Conservation (phyloP, 371 early-diverging fungal genomes). For the Thermomucor indicae-seudaticae region DNA sequence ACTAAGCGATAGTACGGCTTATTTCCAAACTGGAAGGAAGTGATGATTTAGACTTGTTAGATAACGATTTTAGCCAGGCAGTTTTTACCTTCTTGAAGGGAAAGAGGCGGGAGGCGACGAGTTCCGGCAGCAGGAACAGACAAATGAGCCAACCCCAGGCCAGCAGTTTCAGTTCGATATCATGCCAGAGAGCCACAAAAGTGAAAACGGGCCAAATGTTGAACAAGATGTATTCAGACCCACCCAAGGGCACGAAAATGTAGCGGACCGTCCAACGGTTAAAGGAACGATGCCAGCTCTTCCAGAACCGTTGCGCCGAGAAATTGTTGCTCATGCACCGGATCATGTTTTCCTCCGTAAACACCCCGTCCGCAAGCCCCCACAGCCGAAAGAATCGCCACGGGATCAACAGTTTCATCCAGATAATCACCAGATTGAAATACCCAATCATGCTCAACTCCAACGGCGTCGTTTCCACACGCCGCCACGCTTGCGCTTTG, state of each 20-base stretch:
- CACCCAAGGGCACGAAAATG: conserved; percentile 90
- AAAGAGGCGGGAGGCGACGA: conserved; percentile 60
- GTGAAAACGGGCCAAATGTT: conserved; percentile 85
- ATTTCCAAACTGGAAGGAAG: conserved; percentile 42
- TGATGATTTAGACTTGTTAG: not conserved
- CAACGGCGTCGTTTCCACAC: conserved; percentile 64
- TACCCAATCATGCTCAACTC: conserved; percentile 81
- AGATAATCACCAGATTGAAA: conserved; percentile 81
- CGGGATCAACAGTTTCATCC: conserved; percentile 87
- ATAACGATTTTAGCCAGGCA: not conserved
- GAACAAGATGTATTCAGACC: conserved; percentile 55
- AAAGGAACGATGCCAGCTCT: conserved; percentile 89
- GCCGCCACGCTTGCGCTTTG: conserved; percentile 80
- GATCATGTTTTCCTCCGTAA: conserved; percentile 87
- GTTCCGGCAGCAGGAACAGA: conserved; percentile 83
- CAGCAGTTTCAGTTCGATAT: conserved; percentile 73
- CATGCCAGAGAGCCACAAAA: conserved; percentile 97
- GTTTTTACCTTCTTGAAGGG: conserved; percentile 46
- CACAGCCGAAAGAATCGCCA: conserved; percentile 95
- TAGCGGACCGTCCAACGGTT: conserved; percentile 90
- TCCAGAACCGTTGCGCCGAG: conserved; percentile 88
- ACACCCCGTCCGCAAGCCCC: conserved; percentile 85
- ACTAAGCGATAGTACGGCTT: conserved; percentile 76
- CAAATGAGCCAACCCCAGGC: conserved; percentile 95
- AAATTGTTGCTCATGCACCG: conserved; percentile 94